phyloP scores from a whole-genome alignment of 192 early-diverging fungal species.

The Entrophospora sp. region DNA sequence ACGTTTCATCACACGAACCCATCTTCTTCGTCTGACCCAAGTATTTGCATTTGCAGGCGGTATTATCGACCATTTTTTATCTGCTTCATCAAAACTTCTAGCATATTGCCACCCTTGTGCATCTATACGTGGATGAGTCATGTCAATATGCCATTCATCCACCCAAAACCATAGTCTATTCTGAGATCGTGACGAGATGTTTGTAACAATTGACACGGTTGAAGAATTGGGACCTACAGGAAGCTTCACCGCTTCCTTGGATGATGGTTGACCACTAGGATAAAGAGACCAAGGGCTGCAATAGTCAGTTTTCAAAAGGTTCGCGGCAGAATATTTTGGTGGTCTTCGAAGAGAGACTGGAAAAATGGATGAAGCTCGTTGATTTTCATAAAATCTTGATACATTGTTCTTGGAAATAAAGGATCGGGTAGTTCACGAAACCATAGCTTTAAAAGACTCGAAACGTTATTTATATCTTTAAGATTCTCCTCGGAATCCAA shows the following conservation, averaged over 20 bases:
- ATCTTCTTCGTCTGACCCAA: background rate
- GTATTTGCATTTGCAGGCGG: conserved; percentile 34
- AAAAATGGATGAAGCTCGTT: conserved; percentile 47
- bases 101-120: conserved; percentile 70
- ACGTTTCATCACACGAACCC: conserved; percentile 69
- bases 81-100: conserved; percentile 43
- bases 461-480: conserved; percentile 73
- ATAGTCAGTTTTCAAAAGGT: conserved; percentile 41
- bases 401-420: conserved; percentile 60
- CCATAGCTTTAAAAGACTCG: conserved; percentile 86
- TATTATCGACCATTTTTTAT: conserved; percentile 41
- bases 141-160: conserved; percentile 71
- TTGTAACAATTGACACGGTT: conserved; percentile 12
- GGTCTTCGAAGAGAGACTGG: conserved; percentile 31
- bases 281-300: conserved; percentile 55
- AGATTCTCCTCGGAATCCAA: conserved; percentile 49
- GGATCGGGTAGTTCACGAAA: conserved; percentile 92
- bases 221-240: conserved; percentile 27
- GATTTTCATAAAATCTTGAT: conserved; percentile 64
- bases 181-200: conserved; percentile 9
- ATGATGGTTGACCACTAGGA: conserved; percentile 39
- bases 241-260: conserved; percentile 44
- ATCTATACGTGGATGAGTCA: conserved; percentile 48
- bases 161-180: conserved; percentile 66
- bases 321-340: conserved; percentile 41